Evolutionary conservation across 31 red algal genomes (phyloP), one percentile per base, ranked within the genome.

Genomic region (Asparagopsis taxiformis): DNA sequence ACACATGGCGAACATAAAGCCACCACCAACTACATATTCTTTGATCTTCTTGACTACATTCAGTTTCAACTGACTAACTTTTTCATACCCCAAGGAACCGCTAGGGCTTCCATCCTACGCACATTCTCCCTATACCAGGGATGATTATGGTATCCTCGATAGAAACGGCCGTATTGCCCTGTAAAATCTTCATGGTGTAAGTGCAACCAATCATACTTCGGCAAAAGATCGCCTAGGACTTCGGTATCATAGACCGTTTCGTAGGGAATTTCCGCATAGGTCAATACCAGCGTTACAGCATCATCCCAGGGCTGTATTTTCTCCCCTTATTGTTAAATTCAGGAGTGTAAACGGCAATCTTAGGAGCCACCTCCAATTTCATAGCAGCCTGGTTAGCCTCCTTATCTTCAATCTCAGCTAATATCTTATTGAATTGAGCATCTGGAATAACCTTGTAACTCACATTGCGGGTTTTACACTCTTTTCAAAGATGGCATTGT

Each of bases 1-100:
- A 46, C 62, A 67, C 62, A 67, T 67, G 15, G 62, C 62, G 41
- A 67, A 67, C 62, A 67, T 67, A 67, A 67, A 67, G 22, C 62
- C 62, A 48, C 62, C 62, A 19, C 62, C 62, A 11, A 13, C 15
- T 11, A 67, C 34, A 67, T 67, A 67, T 11, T 67, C 62, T 46
- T 46, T 67, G 22, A 67, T 67, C 11, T 36, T 46, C 41, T 67
- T 67, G 10, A 67, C 62, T 7, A 67, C 62, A 10, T 8, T 29
- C 22, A 67, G 34, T 67, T 67, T 67, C 22, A 67, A 67, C 24
- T 67, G 62, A 37, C 15, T 48, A 13, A 67, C 62, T 46, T 67
- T 67, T 67, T 36, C 15, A 67, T 21, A 67, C 8, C 62, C 62
- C n/a, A n/a, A n/a, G n/a, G n/a, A n/a, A n/a, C n/a, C n/a, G n/a